These are phyloP conservation scores for Geotrichum europaeum DNA, from an alignment of 1,139 yeast species.

Conservation along the genomic window DNA sequence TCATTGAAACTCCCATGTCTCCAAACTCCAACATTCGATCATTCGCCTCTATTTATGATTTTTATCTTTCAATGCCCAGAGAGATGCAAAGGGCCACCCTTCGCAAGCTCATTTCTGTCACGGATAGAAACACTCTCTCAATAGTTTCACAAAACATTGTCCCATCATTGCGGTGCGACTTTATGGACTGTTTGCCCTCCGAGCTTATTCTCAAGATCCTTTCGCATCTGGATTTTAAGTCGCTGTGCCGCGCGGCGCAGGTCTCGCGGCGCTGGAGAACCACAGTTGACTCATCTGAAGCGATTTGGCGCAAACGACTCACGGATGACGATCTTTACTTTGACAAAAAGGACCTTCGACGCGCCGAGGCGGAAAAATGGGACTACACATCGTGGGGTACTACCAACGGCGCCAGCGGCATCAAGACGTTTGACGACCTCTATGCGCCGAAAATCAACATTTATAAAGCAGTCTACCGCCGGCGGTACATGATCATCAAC, in stretches of 20 bases:
- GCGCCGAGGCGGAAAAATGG: slow-evolving; percentile 34
- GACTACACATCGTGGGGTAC: slow-evolving; percentile 33
- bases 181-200: slow-evolving; percentile 62
- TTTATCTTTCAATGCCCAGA: slow-evolving; percentile 8
- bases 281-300: slow-evolving; percentile 51
- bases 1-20: not conserved
- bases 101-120: slow-evolving; percentile 6
- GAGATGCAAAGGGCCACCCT: slow-evolving; percentile 9
- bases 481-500: slow-evolving; percentile 52
- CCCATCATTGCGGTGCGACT: slow-evolving; percentile 63
- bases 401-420: not conserved
- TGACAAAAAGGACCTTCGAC: slow-evolving; percentile 26
- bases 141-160: slow-evolving; percentile 56
- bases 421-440: slow-evolving; percentile 10
- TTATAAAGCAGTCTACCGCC: slow-evolving; percentile 57
- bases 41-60: not conserved
- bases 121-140: slow-evolving; percentile 61
- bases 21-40: not conserved
- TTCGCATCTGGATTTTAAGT: slow-evolving; percentile 54
- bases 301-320: slow-evolving; percentile 37
- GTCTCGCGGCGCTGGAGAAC: slow-evolving; percentile 70
- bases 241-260: slow-evolving; percentile 55
- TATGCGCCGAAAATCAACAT: slow-evolving; percentile 27
- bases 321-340: slow-evolving; percentile 29
- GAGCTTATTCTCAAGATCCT: slow-evolving; percentile 74